A percentile compares a stretch with the other conserved stretches of the same genome.
Evolutionary conservation across 2,329 filamentous ascomycete species (phyloP).

Genomic region (Piedraia hortae): DNA sequence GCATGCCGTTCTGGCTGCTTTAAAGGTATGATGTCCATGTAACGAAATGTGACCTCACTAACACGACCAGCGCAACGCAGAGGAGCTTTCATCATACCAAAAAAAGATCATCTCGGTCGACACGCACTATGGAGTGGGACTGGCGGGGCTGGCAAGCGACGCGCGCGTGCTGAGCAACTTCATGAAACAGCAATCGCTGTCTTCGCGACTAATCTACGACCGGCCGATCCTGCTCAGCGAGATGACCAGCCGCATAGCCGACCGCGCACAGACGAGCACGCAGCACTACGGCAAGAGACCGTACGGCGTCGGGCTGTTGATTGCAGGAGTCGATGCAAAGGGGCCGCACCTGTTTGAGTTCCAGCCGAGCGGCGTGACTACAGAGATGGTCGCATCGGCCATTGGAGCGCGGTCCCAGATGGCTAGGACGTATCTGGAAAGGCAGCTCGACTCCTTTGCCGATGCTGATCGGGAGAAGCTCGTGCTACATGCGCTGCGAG

Average conservation of each 20-base stretch:
- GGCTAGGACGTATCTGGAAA: conserved; percentile 88
- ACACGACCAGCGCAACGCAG: conserved; percentile 56
- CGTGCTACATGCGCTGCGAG: conserved; percentile 67
- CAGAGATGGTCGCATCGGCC: conserved; percentile 89
- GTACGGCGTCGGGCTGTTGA: conserved; percentile 79
- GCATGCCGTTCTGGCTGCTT: conserved; percentile 77
- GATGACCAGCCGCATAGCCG: conserved; percentile 74
- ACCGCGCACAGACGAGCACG: conserved; percentile 92
- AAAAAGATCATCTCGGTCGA: conserved; percentile 97
- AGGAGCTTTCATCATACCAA: conserved; percentile 98
- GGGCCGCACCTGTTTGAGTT: conserved; percentile 96
- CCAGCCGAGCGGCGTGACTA: conserved; percentile 81
- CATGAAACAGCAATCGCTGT: conserved; percentile 97
- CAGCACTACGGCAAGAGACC: conserved; percentile 91
- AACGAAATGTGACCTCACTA: conserved; percentile 1
- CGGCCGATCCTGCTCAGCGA: conserved; percentile 73
- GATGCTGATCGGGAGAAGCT: conserved; percentile 56
- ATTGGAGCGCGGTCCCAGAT: conserved; percentile 93
- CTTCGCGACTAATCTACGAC: conserved; percentile 84
- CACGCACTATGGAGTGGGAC: conserved; percentile 80
- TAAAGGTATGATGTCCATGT: conserved; percentile 46
- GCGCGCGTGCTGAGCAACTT: conserved; percentile 98
- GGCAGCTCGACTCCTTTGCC: conserved; percentile 63
- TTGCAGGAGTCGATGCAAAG: conserved; percentile 78
- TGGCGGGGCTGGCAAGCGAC: conserved; percentile 89